Base-by-base conservation (phyloP, 225 moss, liverwort and hornwort species). In the Anthoceros angustus region DNA sequence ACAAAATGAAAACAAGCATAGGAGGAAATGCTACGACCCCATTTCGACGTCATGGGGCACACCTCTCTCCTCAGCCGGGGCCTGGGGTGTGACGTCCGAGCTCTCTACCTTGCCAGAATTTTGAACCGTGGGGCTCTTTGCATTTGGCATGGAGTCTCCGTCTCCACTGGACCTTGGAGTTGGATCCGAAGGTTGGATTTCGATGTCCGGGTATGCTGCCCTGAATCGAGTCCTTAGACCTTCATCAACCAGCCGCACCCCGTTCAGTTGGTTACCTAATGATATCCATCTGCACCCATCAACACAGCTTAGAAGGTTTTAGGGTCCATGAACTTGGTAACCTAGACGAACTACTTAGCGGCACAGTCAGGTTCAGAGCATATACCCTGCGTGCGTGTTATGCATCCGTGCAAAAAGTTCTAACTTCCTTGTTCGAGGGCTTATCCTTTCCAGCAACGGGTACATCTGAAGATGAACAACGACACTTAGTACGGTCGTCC, bases 321-420 rank as follows among this genome's bases (percentile, higher is more conserved):
- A 23, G 9, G 20, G 63, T 24, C 0, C 5, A 69, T 69, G 26
- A 39, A 21, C 62, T 41, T 40, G 10, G 32, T 69, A 9, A 68
- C 15, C 26, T 21, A 39, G 24, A 32, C 4, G 70, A 40, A 82
- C 16, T 20, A 26, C 42, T 26, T 16, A 18, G 18, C 50, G 9
- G 16, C 63, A 5, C 24, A 55, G 5, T 55, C 55, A 55, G 7
- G n/a, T 48, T 38, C 12, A 16, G 18, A 1, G 70, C 42, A 74
- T 40, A 45, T 89, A 98, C 95, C 98, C 98, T 71, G 98, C 98
- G 81, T 98, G 98, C 40, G 98, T 98, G 66, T 98, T 98, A 77
- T 98, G 98, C 98, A 98, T 98, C 67, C 98, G 82, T 42, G 98
- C 98, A 74, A 98, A 98, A 66, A 98, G 71, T 78, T 98, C 98